Percentiles rank a stretch among this genome's conserved stretches.
Evolutionary conservation across 2,329 filamentous ascomycete species (phyloP).

Genomic region (Elsinoe ampelina): DNA sequence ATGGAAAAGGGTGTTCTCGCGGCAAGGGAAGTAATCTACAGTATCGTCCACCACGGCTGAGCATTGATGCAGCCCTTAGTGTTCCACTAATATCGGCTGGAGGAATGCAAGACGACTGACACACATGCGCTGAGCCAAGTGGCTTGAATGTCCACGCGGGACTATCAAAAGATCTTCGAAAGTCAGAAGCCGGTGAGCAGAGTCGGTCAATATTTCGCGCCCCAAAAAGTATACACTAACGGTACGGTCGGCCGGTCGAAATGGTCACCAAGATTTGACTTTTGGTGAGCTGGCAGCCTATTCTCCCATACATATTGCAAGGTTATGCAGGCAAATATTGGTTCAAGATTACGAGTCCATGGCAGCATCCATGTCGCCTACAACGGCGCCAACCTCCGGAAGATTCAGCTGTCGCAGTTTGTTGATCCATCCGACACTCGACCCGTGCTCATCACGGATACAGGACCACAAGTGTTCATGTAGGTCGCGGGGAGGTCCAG

Average conservation of each 20-base stretch:
- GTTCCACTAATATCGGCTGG: constrained; percentile 2
- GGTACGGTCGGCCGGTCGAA: background rate
- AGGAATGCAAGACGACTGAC: background rate
- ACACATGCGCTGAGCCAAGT: background rate
- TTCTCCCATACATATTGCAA: background rate
- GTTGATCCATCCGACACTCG: background rate
- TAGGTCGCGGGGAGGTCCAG: constrained; percentile 6
- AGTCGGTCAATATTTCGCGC: background rate
- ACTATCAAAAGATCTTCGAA: background rate
- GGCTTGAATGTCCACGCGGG: background rate
- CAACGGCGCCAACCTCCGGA: background rate
- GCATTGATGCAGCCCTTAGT: background rate
- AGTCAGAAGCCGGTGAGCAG: background rate
- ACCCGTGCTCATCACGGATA: constrained; percentile 1
- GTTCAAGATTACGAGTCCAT: constrained; percentile 6
- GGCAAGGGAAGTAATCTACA: constrained; percentile 1
- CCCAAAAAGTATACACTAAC: background rate
- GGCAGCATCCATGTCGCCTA: background rate
- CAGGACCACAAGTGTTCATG: background rate
- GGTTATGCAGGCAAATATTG: constrained; percentile 2
- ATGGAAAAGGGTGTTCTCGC: background rate
- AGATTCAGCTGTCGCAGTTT: constrained; percentile 4
- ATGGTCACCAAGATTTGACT: background rate
- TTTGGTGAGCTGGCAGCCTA: background rate
- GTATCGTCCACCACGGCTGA: constrained; percentile 3